Evolutionary conservation across 2,329 filamentous ascomycete genomes (phyloP), one percentile per base, ranked within the genome.

Genomic region (Aspergillus piperis): DNA sequence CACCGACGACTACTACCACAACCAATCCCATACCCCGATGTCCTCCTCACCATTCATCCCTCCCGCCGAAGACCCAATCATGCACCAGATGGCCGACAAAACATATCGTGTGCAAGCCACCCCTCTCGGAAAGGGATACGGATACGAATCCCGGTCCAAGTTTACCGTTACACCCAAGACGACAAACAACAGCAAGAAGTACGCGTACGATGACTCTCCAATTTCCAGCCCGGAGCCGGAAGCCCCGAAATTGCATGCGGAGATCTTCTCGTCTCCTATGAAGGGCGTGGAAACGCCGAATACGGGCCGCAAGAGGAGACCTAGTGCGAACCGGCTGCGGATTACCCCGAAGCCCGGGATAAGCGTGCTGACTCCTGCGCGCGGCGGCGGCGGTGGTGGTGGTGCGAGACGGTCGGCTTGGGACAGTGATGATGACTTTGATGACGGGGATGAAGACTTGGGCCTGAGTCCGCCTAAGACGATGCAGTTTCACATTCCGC

Each of bases 41-140:
- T 82, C 80, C 13, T 86, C 85, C 3, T 69, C 66, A 0, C 81
- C 84, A 38, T 75, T 88, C 78, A 74, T 87, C 71, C 66, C 86
- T 77, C 78, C 81, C 70, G 30, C 71, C 11, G 72, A 75, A 71
- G 92, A 97, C 71, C 90, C 91, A 2, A 82, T 98, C 8, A 84
- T 99, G 42, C 94, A 98, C 75, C 90, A 90, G 60, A 83, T 98
- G n/a, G 86, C 96, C 5, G 93, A 98, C 81, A 97, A 96, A 78
- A 97, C 90, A 60, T 99, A 96, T 80, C 91, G 94, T 32, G 84
- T 99, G 23, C 91, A 96, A 76, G 92, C 94, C 5, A 99, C 95
- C 8, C 95, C 95, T 0, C 88, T 95, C 66, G 89, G 87, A 8
- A 80, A 78, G 42, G 78, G 80, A 52, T 71, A 64, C 59, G 59